Conservation (phyloP, 305 asterid genomes). For the Solanum hybrid region DNA sequence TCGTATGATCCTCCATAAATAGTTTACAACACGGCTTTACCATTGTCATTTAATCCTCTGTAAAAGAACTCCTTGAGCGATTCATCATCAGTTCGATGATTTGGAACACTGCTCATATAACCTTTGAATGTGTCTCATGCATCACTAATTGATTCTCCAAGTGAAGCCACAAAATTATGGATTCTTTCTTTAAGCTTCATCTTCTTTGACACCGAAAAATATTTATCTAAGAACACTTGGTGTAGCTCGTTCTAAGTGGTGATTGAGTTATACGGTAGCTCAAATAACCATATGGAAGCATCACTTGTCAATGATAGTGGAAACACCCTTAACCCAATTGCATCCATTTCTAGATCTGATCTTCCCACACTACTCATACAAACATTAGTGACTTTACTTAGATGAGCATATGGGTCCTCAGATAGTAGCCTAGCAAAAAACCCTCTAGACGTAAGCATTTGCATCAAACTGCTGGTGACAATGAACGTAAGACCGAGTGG, state of each 20-base stretch:
- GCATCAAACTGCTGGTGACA: background rate
- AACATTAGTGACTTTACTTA: background rate
- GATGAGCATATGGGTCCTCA: background rate
- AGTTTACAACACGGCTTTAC: background rate
- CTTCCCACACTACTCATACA: background rate
- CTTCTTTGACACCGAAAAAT: background rate
- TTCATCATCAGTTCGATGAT: too few species aligned
- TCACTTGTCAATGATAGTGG: background rate
- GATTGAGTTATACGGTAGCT: background rate
- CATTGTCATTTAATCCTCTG: background rate
- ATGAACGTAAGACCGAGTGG: background rate
- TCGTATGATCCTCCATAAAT: background rate
- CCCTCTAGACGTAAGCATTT: background rate
- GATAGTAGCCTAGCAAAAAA: background rate
- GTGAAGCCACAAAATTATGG: background rate
- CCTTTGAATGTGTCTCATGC: background rate
- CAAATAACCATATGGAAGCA: background rate
- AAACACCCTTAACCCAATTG: background rate
- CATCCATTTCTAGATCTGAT: background rate
- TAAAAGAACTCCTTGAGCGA: background rate
- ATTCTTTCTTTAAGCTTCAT: background rate
- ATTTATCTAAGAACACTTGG: background rate
- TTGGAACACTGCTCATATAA: background rate
- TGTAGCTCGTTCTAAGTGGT: background rate
- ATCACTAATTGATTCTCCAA: background rate